Conservation (phyloP, 176 grass and related monocot genomes). For the Lolium perenne region DNA sequence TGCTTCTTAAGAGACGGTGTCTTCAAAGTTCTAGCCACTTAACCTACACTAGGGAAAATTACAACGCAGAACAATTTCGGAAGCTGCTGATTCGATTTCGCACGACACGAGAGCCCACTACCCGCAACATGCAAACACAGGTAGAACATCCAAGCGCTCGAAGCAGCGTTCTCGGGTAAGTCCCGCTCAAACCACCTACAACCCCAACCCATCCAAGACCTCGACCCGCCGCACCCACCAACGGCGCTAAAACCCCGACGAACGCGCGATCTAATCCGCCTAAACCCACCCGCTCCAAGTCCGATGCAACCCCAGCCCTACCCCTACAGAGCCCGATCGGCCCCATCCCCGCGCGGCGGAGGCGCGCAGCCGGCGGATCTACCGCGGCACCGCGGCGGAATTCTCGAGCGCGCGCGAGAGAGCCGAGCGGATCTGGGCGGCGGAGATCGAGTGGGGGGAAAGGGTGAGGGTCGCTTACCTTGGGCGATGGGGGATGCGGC, state of each 20-base stretch:
- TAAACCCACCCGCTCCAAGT: neutral
- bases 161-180: neutral
- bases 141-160: neutral
- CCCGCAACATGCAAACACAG: neutral
- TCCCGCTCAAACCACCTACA: neutral
- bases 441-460: neutral
- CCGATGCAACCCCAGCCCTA: neutral
- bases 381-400: conserved; percentile 29
- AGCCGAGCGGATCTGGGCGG: conserved; percentile 34
- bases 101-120: neutral
- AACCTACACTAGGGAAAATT: neutral
- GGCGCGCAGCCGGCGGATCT: conserved; percentile 35
- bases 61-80: neutral
- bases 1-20: too few species aligned
- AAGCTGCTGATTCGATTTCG: neutral
- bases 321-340: conserved; percentile 1
- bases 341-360: neutral
- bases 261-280: conserved; percentile 23
- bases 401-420: neutral
- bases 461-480: conserved; percentile 42
- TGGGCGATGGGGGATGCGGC: conserved; percentile 62
- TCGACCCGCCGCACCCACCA: neutral
- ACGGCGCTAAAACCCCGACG: neutral
- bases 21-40: neutral
- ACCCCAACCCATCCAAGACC: neutral